Conservation (phyloP, 768 basidiomycete genomes). For the Boletus huronensis region DNA sequence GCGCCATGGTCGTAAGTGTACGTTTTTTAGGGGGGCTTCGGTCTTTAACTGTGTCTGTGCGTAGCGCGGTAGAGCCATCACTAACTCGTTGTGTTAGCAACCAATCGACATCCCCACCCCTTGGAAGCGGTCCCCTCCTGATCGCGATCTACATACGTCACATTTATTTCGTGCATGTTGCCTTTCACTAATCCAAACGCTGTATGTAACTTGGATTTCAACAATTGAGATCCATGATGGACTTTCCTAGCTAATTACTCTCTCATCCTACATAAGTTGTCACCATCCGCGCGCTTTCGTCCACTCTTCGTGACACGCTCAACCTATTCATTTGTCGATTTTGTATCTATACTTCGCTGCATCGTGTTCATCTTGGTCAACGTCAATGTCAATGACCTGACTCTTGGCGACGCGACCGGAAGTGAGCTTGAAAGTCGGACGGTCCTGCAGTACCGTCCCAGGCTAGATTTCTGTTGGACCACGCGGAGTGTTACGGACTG, state of each 20-base stretch:
- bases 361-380: constrained; percentile 2
- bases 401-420: not conserved
- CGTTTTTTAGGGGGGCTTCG: constrained; percentile 9
- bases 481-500: not conserved
- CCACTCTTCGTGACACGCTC: not conserved
- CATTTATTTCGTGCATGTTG: constrained; percentile 4
- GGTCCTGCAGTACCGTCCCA: not conserved
- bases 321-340: not conserved
- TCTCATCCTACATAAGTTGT: constrained; percentile 2
- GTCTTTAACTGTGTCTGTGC: constrained; percentile 13
- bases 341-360: constrained; percentile 17
- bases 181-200: constrained; percentile 5
- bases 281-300: not conserved
- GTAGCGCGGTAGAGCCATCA: constrained; percentile 19
- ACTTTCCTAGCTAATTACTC: not conserved
- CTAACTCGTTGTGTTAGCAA: constrained; percentile 18
- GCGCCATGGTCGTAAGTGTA: constrained; percentile 46
- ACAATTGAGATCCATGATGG: not conserved
- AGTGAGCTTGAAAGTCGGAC: not conserved
- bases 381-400: not conserved
- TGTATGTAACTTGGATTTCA: constrained; percentile 20
- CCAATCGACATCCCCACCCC: not conserved
- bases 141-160: not conserved
- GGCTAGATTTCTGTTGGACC: not conserved
- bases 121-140: not conserved